phyloP scores from a whole-genome alignment of 345 rosid species.

The Euphorbia tirucalli region DNA sequence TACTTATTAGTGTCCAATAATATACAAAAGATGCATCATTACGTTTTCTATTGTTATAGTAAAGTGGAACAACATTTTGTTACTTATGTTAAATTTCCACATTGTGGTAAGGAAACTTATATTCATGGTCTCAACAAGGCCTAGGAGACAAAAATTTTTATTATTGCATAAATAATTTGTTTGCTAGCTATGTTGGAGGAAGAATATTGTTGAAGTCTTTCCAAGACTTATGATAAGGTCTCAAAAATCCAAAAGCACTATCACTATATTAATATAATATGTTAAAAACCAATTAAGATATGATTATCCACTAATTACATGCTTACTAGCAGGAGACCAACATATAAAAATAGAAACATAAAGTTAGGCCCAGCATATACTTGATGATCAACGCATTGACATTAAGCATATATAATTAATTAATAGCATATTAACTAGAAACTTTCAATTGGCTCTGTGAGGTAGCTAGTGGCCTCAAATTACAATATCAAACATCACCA shows the following conservation, averaged over 20 bases:
- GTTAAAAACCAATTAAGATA: background rate
- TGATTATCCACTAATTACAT: constrained; percentile 2
- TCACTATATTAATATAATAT: constrained; percentile 7
- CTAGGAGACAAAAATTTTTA: background rate
- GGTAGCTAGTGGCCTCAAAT: too few species aligned
- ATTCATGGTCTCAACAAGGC: too few species aligned
- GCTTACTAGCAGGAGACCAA: constrained; percentile 24
- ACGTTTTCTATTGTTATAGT: background rate
- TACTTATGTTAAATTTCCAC: background rate
- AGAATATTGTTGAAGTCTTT: background rate
- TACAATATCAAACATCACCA: too few species aligned
- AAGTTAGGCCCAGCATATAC: constrained; percentile 17
- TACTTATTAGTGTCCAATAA: too few species aligned
- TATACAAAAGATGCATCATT: background rate
- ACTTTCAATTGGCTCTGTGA: background rate
- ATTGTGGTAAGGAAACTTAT: constrained; percentile 5
- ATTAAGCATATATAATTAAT: background rate
- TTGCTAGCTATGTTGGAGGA: constrained; percentile 8
- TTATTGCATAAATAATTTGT: background rate
- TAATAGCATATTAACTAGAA: background rate
- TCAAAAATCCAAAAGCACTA: background rate
- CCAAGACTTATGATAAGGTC: background rate
- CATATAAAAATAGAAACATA: background rate
- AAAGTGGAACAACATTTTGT: background rate
- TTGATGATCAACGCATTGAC: background rate